Conservation (phyloP, 2,329 filamentous ascomycete species). For the Dothiorella sarmentorum region DNA sequence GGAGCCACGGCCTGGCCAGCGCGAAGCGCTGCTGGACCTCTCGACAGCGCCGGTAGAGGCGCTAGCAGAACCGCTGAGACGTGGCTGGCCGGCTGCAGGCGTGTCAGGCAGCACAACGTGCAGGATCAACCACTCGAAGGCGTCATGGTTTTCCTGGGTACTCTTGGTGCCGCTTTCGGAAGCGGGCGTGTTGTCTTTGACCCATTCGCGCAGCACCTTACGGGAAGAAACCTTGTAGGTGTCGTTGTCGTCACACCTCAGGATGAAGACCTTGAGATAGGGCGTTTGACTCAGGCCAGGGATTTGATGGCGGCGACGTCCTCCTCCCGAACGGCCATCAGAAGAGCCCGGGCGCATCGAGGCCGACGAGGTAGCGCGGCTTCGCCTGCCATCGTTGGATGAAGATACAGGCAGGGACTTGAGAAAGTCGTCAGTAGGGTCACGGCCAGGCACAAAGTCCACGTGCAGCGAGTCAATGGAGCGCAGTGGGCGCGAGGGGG, state of each 20-base stretch:
- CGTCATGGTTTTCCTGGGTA: constrained; percentile 88
- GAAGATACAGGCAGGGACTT: constrained; percentile 21
- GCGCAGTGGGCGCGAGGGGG: constrained; percentile 81
- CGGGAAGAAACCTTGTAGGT: constrained; percentile 79
- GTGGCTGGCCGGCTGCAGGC: constrained; percentile 72
- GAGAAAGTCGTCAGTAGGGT: constrained; percentile 37
- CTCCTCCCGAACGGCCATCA: constrained; percentile 31
- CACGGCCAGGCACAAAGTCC: constrained; percentile 67
- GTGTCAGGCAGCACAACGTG: constrained; percentile 91
- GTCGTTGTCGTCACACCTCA: constrained; percentile 94
- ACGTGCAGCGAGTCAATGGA: constrained; percentile 93
- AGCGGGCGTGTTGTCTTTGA: constrained; percentile 69
- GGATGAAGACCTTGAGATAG: constrained; percentile 84
- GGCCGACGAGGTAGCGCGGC: constrained; percentile 19
- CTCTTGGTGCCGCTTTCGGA: constrained; percentile 54
- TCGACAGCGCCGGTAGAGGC: constrained; percentile 58
- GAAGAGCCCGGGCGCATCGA: constrained; percentile 19
- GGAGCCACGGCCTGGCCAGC: constrained; percentile 74
- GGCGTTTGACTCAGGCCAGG: constrained; percentile 88
- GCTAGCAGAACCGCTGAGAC: constrained; percentile 51
- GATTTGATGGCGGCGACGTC: constrained; percentile 82
- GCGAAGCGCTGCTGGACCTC: constrained; percentile 60
- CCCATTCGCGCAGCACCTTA: constrained; percentile 82
- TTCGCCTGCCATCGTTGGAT: constrained; percentile 5
- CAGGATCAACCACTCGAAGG: constrained; percentile 90